Evolutionary conservation across 768 basidiomycete genomes (phyloP).

Genomic region (Melanogaster broomeanus): DNA sequence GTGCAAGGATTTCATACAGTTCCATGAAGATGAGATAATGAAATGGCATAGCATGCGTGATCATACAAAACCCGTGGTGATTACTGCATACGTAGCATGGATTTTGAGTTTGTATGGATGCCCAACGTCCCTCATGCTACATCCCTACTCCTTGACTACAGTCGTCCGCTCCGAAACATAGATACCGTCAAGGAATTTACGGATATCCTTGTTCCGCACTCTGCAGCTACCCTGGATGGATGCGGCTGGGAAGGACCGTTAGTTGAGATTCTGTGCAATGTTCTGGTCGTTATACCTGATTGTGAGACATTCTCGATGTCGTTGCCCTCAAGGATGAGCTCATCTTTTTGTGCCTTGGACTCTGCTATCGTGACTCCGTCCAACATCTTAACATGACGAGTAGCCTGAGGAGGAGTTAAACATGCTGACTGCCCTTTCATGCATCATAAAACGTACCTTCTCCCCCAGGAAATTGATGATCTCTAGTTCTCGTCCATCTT

Average conservation of each 20-base stretch:
- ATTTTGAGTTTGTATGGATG: conserved; percentile 12
- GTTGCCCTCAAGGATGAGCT: conserved; percentile 91
- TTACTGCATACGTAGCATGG: conserved; percentile 24
- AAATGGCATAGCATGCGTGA: conserved; percentile 21
- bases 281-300: conserved; percentile 58
- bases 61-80: conserved; percentile 27
- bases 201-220: conserved; percentile 99
- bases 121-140: conserved; percentile 9
- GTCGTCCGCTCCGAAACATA: conserved; percentile 86
- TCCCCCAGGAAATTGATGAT: conserved; percentile 96
- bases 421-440: background rate
- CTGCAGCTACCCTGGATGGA: conserved; percentile 96
- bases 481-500: conserved; percentile 69
- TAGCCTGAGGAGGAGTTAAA: conserved; percentile 53
- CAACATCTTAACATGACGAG: conserved; percentile 92
- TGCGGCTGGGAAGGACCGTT: conserved; percentile 57
- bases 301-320: conserved; percentile 98
- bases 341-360: conserved; percentile 92
- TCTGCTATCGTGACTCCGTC: conserved; percentile 82
- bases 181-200: conserved; percentile 96
- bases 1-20: background rate
- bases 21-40: conserved; percentile 4
- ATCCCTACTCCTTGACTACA: conserved; percentile 43
- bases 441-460: conserved; percentile 57
- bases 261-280: background rate